Percentiles rank a stretch among this genome's conserved stretches.
phyloP scores from a whole-genome alignment of 2,329 filamentous ascomycete species.

The Colletotrichum tanaceti region DNA sequence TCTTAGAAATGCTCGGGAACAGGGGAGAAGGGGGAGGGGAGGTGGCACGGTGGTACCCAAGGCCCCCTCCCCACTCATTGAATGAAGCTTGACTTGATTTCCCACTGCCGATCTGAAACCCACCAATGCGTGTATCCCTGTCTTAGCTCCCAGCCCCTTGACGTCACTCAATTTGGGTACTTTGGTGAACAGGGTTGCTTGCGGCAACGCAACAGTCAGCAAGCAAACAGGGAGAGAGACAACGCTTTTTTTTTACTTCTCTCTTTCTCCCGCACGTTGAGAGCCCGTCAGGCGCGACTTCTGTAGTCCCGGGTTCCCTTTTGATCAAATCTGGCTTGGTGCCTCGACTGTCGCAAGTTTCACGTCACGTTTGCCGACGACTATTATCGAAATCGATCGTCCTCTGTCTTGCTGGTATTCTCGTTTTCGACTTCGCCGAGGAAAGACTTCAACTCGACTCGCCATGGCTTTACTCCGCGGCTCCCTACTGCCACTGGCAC shows the following conservation, averaged over 20 bases:
- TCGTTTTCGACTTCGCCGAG: neutral
- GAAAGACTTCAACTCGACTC: neutral
- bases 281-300: neutral
- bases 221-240: neutral
- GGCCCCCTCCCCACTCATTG: no score
- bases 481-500: conserved; percentile 27
- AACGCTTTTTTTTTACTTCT: neutral
- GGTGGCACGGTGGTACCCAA: neutral
- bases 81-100: conserved; percentile 36
- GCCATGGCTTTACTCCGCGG: conserved; percentile 26
- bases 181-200: conserved; percentile 21
- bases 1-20: conserved; percentile 3
- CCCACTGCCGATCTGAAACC: conserved; percentile 35
- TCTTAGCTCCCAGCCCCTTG: conserved; percentile 28
- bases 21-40: conserved; percentile 16
- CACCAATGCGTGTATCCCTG: conserved; percentile 22
- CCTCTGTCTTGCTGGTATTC: neutral
- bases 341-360: conserved; percentile 1
- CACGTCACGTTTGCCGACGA: neutral
- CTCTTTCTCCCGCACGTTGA: neutral
- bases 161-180: conserved; percentile 29
- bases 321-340: neutral
- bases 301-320: neutral
- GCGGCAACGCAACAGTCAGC: conserved; percentile 27
- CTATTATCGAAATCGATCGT: conserved; percentile 2